Evolutionary conservation across 345 rosid genomes (phyloP).

Genomic region (Nephelium lappaceum): DNA sequence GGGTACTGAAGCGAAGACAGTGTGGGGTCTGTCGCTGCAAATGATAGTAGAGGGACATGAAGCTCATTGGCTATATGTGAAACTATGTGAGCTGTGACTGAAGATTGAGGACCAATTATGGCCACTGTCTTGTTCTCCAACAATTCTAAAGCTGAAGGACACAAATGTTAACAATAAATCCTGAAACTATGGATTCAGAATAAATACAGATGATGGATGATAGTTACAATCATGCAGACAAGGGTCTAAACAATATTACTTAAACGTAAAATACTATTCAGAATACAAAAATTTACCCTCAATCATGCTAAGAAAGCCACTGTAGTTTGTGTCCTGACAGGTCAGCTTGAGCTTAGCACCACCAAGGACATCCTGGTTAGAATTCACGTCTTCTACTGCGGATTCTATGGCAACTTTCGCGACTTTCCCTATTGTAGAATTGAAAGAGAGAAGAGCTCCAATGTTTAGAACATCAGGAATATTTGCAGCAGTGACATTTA

Average conservation of each 20-base stretch:
- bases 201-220: neutral
- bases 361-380: conserved; percentile 44
- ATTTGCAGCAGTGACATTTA: conserved; percentile 12
- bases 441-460: conserved; percentile 42
- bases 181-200: neutral
- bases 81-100: conserved; percentile 20
- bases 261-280: neutral
- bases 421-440: conserved; percentile 43
- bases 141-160: neutral
- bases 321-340: conserved; percentile 38
- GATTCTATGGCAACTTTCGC: conserved; percentile 46
- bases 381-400: conserved; percentile 49
- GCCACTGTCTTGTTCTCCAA: conserved; percentile 15
- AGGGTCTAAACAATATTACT: too few species aligned
- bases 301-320: conserved; percentile 45
- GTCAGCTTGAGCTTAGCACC: conserved; percentile 40
- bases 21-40: conserved; percentile 25
- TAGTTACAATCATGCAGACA: neutral
- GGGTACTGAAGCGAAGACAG: conserved; percentile 24
- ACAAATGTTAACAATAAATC: neutral
- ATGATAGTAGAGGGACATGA: conserved; percentile 25
- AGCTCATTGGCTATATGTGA: conserved; percentile 20
- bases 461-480: conserved; percentile 41
- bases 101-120: conserved; percentile 22
- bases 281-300: conserved; percentile 29